phyloP scores from a whole-genome alignment of 495 filamentous ascomycete genomes.

The Xylaria nigripes region DNA sequence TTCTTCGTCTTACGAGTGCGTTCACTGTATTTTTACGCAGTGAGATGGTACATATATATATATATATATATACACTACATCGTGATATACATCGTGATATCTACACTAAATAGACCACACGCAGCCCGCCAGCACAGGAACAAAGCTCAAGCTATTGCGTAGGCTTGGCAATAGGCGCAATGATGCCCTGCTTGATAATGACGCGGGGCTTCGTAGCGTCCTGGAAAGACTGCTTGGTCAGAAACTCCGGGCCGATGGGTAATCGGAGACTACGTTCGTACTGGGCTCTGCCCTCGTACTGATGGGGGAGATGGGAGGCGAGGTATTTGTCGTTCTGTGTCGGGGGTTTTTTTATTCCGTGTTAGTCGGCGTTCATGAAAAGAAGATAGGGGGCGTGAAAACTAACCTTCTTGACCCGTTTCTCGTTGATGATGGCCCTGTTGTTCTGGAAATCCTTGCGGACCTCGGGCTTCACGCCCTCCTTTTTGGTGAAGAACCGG shows the following conservation, averaged over 20 bases:
- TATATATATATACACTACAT: no score
- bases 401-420: conserved; percentile 76
- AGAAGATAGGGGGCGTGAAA: not conserved
- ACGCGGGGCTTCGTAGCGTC: conserved; percentile 82
- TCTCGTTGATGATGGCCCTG: conserved; percentile 88
- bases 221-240: conserved; percentile 89
- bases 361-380: conserved; percentile 20
- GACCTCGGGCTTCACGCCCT: conserved; percentile 68
- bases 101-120: not conserved
- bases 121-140: not conserved
- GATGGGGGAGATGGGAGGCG: conserved; percentile 71
- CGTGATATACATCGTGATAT: no score
- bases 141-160: conserved; percentile 15
- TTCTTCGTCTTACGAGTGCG: no score
- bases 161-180: conserved; percentile 79
- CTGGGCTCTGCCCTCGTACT: conserved; percentile 76
- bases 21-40: no score
- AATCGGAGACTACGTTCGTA: conserved; percentile 84
- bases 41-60: no score
- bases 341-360: not conserved
- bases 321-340: conserved; percentile 77
- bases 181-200: conserved; percentile 86
- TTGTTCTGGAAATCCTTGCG: conserved; percentile 75
- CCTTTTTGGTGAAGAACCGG: conserved; percentile 56
- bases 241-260: conserved; percentile 90